These are phyloP conservation scores for Colletotrichum somersetense DNA, from an alignment of 2,329 filamentous ascomycete species.

Conservation along the genomic window DNA sequence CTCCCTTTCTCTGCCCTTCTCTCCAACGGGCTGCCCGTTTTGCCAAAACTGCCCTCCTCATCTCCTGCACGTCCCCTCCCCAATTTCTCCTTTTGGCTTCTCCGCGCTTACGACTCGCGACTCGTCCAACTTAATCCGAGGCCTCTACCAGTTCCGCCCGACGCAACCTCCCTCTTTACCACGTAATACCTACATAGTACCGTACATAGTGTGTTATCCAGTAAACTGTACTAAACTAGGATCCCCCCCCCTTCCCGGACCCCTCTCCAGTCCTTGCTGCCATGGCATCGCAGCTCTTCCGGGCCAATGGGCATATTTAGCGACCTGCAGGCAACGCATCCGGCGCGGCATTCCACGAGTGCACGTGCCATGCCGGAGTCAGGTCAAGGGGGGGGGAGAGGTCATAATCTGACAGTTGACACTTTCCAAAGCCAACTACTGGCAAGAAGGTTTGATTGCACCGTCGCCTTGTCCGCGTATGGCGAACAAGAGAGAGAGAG, in stretches of 20 bases:
- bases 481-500: not conserved
- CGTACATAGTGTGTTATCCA: too few relatives aligned
- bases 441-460: constrained; percentile 14
- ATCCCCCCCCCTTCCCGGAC: too few relatives aligned
- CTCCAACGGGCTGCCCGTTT: not conserved
- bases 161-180: not conserved
- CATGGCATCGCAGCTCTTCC: not conserved
- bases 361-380: constrained; percentile 36
- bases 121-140: not conserved
- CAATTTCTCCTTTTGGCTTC: not conserved
- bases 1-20: not conserved
- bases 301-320: constrained; percentile 34
- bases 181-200: too few relatives aligned
- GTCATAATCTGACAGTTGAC: constrained; percentile 25
- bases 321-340: constrained; percentile 32
- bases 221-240: too few relatives aligned
- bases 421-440: constrained; percentile 9
- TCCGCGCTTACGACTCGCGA: not conserved
- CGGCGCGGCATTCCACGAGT: constrained; percentile 22
- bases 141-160: not conserved
- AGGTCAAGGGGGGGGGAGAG: constrained; percentile 17
- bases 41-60: not conserved
- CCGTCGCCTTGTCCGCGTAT: not conserved
- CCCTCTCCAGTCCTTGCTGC: not conserved
- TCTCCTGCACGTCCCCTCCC: not conserved